These are phyloP conservation scores for Xerocomellus intermedius DNA, from an alignment of 768 basidiomycete genomes.

Conservation along the genomic window DNA sequence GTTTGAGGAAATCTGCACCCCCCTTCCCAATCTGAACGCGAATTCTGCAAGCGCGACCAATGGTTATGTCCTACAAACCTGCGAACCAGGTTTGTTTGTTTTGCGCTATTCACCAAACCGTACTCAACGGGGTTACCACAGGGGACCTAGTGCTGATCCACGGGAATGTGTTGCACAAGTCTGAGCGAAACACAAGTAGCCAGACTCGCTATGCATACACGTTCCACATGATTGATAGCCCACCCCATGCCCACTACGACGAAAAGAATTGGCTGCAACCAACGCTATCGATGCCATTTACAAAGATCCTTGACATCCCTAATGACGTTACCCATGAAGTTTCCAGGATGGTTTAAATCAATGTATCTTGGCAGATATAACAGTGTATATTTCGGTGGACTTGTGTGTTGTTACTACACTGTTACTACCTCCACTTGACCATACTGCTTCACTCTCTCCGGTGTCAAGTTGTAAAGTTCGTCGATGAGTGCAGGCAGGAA, in stretches of 20 bases:
- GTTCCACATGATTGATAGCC: conserved; percentile 89
- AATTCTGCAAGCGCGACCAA: conserved; percentile 21
- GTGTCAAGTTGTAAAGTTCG: conserved; percentile 48
- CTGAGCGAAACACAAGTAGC: conserved; percentile 77
- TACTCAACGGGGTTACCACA: conserved; percentile 21
- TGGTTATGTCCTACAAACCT: conserved; percentile 66
- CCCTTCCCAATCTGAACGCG: conserved; percentile 10
- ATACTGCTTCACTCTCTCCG: conserved; percentile 32
- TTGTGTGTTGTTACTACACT: neutral
- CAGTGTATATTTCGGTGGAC: neutral
- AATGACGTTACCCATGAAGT: neutral
- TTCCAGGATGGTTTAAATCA: neutral
- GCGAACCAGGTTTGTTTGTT: conserved; percentile 58
- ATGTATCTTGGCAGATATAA: neutral
- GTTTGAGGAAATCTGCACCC: conserved; percentile 61
- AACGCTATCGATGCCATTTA: conserved; percentile 79
- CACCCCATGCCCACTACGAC: conserved; percentile 71
- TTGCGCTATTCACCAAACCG: neutral
- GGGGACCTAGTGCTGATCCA: conserved; percentile 95
- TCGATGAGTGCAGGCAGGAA: conserved; percentile 67
- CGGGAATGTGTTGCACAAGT: conserved; percentile 89
- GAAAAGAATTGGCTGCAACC: conserved; percentile 96
- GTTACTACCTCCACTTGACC: conserved; percentile 30
- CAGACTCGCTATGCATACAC: conserved; percentile 92
- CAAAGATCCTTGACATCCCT: conserved; percentile 46